phyloP scores from a whole-genome alignment of 2,329 filamentous ascomycete species.

The Exophiala oligosperma region DNA sequence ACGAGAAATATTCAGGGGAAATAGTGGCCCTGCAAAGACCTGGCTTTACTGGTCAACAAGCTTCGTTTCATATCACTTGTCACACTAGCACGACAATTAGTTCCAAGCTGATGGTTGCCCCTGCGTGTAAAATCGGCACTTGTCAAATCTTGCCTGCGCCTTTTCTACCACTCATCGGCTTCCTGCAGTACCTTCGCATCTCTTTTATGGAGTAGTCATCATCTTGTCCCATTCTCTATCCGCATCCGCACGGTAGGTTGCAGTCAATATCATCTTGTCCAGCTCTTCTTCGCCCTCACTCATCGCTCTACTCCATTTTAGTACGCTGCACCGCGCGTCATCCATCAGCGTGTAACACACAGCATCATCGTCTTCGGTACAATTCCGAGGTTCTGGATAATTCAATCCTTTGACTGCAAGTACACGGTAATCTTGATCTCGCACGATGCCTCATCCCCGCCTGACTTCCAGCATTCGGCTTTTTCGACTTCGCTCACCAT shows the following conservation, averaged over 20 bases:
- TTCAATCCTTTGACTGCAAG: neutral
- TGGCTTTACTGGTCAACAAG: neutral
- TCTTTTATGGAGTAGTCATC: no score
- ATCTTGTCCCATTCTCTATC: no score
- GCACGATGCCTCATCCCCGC: constrained; percentile 7
- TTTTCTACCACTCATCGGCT: neutral
- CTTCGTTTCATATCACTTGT: constrained; percentile 19
- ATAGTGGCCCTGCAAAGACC: neutral
- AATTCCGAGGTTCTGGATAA: neutral
- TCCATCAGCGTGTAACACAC: no score
- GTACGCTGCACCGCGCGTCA: neutral
- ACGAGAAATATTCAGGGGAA: constrained; percentile 14
- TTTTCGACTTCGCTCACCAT: constrained; percentile 23
- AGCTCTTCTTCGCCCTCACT: neutral
- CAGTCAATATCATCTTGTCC: neutral
- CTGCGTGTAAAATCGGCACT: neutral
- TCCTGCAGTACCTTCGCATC: neutral
- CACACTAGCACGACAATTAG: constrained; percentile 15
- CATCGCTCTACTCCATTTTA: neutral
- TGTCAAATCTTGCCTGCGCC: neutral
- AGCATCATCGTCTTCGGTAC: no score
- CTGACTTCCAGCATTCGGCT: constrained; percentile 19
- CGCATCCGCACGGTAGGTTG: no score
- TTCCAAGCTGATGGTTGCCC: neutral
- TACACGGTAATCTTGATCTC: constrained; percentile 20